Evolutionary conservation across 176 grass and related monocot genomes (phyloP).

Genomic region (Triticum urartu): DNA sequence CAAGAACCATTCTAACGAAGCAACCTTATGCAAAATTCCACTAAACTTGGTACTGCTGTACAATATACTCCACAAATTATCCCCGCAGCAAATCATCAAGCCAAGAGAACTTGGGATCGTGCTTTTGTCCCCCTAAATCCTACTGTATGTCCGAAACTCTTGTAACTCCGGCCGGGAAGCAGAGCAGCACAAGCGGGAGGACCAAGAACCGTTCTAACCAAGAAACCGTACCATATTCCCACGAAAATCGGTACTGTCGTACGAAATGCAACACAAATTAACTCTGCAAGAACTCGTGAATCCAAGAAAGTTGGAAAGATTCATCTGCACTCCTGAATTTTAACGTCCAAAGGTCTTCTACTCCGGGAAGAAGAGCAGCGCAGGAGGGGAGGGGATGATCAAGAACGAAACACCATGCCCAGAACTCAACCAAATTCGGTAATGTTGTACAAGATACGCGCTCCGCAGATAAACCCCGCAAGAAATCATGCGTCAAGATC

Average conservation of each 20-base stretch:
- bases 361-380: not conserved
- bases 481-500: not conserved
- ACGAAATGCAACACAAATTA: not conserved
- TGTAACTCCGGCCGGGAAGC: not conserved
- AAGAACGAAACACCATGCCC: not conserved
- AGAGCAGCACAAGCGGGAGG: not conserved
- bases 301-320: not conserved
- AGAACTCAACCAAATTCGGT: too few relatives aligned
- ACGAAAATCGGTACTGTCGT: not conserved
- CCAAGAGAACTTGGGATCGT: not conserved
- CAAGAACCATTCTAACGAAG: not conserved
- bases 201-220: not conserved
- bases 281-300: not conserved
- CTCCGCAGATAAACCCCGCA: not conserved
- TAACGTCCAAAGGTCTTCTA: not conserved
- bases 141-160: not conserved
- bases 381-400: not conserved
- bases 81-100: not conserved
- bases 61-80: not conserved
- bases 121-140: not conserved
- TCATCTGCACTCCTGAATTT: too few relatives aligned
- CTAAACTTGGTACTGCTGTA: not conserved
- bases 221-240: not conserved
- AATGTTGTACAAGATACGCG: too few relatives aligned
- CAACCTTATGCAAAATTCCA: not conserved